Percentiles rank a stretch among this genome's conserved stretches.
These are phyloP conservation scores for Aspergillus oerlinghausenensis DNA, from an alignment of 2,329 filamentous ascomycete species.

Conservation along the genomic window DNA sequence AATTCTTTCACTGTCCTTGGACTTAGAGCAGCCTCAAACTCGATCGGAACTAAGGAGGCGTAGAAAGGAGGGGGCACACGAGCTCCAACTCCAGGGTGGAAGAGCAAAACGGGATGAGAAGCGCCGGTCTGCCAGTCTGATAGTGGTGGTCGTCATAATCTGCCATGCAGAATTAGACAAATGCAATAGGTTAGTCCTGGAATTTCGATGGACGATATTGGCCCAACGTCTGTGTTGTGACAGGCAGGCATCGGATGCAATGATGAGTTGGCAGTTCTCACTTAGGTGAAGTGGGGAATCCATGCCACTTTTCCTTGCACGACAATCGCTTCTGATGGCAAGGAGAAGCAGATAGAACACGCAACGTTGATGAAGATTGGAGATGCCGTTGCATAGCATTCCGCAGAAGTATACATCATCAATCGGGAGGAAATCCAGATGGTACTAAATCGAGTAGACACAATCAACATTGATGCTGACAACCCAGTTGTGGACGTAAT, in stretches of 20 bases:
- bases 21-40: neutral
- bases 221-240: conserved; percentile 20
- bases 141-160: conserved; percentile 2
- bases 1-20: neutral
- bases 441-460: neutral
- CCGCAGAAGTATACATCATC: neutral
- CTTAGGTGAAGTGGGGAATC: conserved; percentile 39
- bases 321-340: neutral
- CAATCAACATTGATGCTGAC: neutral
- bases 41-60: neutral
- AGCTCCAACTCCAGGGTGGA: neutral
- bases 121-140: neutral
- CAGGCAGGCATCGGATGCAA: conserved; percentile 56
- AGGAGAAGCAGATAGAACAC: conserved; percentile 7
- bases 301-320: conserved; percentile 40
- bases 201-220: conserved; percentile 13
- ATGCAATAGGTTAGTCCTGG: conserved; percentile 2
- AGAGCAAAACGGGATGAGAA: neutral
- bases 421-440: neutral
- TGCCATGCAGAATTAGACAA: conserved; percentile 7
- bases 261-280: conserved; percentile 66
- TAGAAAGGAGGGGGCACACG: neutral
- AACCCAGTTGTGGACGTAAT: neutral
- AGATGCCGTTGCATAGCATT: conserved; percentile 10
- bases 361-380: conserved; percentile 11